Evolutionary conservation across 2,329 filamentous ascomycete species (phyloP).

Genomic region (Anisogramma anomala): DNA sequence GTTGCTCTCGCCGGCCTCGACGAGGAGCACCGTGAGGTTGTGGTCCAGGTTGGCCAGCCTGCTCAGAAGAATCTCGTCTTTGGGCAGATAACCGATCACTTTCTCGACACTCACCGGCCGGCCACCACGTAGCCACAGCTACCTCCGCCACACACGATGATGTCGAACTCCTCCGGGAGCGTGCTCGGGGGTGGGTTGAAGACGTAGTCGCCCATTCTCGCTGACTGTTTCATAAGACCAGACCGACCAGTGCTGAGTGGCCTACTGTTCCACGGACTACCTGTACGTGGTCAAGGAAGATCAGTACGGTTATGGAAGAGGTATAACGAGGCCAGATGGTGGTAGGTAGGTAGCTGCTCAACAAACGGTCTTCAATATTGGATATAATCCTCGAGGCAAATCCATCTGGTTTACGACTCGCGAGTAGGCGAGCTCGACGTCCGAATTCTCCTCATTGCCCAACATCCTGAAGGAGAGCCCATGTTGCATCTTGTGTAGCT

Average conservation of each 20-base stretch:
- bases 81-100: neutral
- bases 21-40: constrained; percentile 57
- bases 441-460: neutral
- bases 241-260: neutral
- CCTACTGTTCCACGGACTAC: neutral
- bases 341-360: constrained; percentile 6
- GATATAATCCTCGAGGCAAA: constrained; percentile 4
- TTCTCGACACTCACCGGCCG: constrained; percentile 31
- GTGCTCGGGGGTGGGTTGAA: constrained; percentile 13
- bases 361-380: neutral
- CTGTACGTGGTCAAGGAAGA: neutral
- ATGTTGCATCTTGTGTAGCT: constrained; percentile 1
- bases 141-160: constrained; percentile 67
- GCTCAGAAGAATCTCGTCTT: constrained; percentile 15
- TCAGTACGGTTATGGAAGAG: neutral
- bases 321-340: neutral
- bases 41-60: constrained; percentile 65
- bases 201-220: constrained; percentile 12
- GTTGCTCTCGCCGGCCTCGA: constrained; percentile 62
- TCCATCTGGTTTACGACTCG: neutral
- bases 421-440: neutral
- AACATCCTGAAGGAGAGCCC: constrained; percentile 13
- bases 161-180: constrained; percentile 67
- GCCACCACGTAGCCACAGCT: constrained; percentile 52
- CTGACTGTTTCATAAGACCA: neutral